A percentile compares a stretch with the other conserved stretches of the same genome.
These are phyloP conservation scores for Pleurotus eryngii DNA, from an alignment of 768 basidiomycete genomes.

Conservation along the genomic window DNA sequence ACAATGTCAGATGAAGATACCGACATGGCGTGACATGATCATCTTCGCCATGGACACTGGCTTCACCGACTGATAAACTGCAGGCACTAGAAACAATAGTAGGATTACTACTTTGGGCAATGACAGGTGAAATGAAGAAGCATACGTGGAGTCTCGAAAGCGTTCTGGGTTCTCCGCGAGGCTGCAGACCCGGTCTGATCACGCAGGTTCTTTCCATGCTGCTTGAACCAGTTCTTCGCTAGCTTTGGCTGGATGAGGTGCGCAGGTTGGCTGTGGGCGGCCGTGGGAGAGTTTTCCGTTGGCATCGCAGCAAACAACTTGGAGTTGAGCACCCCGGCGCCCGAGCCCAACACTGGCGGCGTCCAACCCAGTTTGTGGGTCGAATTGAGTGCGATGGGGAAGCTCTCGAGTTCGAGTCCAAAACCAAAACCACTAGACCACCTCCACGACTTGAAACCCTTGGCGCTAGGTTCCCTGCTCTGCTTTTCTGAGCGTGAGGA, in stretches of 20 bases:
- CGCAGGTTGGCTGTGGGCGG: neutral
- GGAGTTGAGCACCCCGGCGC: slow-evolving; percentile 1
- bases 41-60: slow-evolving; percentile 50
- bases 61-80: slow-evolving; percentile 38
- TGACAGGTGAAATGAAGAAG: neutral
- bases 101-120: slow-evolving; percentile 8
- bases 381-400: slow-evolving; percentile 22
- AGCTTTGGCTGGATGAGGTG: slow-evolving; percentile 10
- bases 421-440: slow-evolving; percentile 15
- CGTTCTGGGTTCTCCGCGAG: slow-evolving; percentile 18
- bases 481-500: slow-evolving; percentile 7
- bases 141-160: slow-evolving; percentile 25
- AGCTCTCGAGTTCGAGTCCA: slow-evolving; percentile 19
- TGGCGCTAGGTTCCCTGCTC: neutral
- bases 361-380: slow-evolving; percentile 9
- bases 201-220: slow-evolving; percentile 14
- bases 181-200: slow-evolving; percentile 5
- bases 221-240: slow-evolving; percentile 13
- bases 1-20: slow-evolving; percentile 11
- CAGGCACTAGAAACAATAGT: slow-evolving; percentile 28
- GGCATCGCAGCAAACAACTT: neutral
- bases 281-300: neutral
- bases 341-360: slow-evolving; percentile 20
- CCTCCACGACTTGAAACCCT: slow-evolving; percentile 17
- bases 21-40: slow-evolving; percentile 51